These are phyloP conservation scores for Pontederia crassipes DNA, from an alignment of 176 grass and related monocot genomes.

Conservation along the genomic window DNA sequence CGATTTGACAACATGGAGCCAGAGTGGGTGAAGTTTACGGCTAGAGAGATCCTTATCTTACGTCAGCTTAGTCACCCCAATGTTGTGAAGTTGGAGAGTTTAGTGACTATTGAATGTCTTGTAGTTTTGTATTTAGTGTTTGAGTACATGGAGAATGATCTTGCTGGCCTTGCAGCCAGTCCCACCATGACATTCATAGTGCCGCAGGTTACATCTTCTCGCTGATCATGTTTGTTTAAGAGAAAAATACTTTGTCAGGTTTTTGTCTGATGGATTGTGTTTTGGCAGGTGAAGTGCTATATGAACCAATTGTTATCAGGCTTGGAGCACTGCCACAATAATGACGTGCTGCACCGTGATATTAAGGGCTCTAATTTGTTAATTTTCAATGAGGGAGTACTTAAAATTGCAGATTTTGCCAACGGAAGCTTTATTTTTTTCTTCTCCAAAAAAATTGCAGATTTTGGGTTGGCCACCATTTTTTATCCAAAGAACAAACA, in stretches of 20 bases:
- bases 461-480: neutral
- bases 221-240: too few relatives aligned
- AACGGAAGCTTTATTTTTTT: too few relatives aligned
- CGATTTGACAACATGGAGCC: conserved; percentile 9
- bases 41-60: conserved; percentile 9
- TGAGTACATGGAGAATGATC: conserved; percentile 13
- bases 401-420: conserved; percentile 16
- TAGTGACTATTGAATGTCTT: conserved; percentile 11
- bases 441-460: too few relatives aligned
- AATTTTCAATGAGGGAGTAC: neutral
- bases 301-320: conserved; percentile 10
- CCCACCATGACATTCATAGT: conserved; percentile 4
- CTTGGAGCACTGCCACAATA: conserved; percentile 16
- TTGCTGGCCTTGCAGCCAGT: conserved; percentile 3
- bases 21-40: conserved; percentile 9
- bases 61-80: conserved; percentile 5
- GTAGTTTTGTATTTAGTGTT: conserved; percentile 11
- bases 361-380: conserved; percentile 14
- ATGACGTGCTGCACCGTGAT: conserved; percentile 10
- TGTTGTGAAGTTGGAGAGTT: conserved; percentile 11
- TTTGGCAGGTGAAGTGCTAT: conserved; percentile 11
- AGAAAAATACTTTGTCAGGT: neutral
- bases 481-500: conserved; percentile 9
- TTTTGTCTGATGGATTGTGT: neutral
- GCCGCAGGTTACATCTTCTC: conserved; percentile 4